phyloP scores from a whole-genome alignment of 192 early-diverging fungal species.

The Entomortierella chlamydospora region DNA sequence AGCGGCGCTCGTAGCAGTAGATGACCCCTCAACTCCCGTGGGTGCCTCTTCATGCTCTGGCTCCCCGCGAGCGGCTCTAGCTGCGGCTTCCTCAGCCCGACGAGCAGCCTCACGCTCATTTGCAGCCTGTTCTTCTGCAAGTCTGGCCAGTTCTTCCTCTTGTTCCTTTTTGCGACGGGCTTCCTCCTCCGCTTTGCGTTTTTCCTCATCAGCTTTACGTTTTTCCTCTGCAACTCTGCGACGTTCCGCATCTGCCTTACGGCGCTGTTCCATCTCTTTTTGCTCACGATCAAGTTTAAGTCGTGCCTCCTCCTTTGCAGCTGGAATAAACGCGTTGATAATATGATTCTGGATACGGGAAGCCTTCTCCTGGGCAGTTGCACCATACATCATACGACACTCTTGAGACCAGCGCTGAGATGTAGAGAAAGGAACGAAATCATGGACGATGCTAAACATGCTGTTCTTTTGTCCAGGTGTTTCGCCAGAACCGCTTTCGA shows the following conservation, averaged over 20 bases:
- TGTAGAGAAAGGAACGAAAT: slow-evolving; percentile 76
- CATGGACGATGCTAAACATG: slow-evolving; percentile 69
- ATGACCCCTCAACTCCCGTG: slow-evolving; percentile 18
- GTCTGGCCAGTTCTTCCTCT: slow-evolving; percentile 47
- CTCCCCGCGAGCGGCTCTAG: slow-evolving; percentile 14
- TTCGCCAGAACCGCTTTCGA: slow-evolving; percentile 33
- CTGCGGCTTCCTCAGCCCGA: slow-evolving; percentile 38
- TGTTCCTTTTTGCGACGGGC: slow-evolving; percentile 56
- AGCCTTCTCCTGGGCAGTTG: slow-evolving; percentile 67
- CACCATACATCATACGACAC: slow-evolving; percentile 82
- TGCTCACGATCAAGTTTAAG: slow-evolving; percentile 65
- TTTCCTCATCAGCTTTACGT: slow-evolving; percentile 43
- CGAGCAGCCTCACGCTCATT: slow-evolving; percentile 30
- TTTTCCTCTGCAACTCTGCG: slow-evolving; percentile 56
- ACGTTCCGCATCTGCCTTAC: slow-evolving; percentile 71
- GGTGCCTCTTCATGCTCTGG: slow-evolving; percentile 19
- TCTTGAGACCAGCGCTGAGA: slow-evolving; percentile 91
- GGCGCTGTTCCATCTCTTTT: slow-evolving; percentile 57
- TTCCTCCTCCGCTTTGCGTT: slow-evolving; percentile 40
- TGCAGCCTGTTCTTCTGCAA: slow-evolving; percentile 26
- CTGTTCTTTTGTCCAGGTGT: slow-evolving; percentile 40
- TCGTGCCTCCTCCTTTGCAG: slow-evolving; percentile 78
- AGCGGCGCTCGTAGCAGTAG: not conserved
- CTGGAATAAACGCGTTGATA: slow-evolving; percentile 79
- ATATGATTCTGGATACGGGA: slow-evolving; percentile 69